phyloP scores from a whole-genome alignment of 2,329 filamentous ascomycete species.

The Metarhizium humberi region DNA sequence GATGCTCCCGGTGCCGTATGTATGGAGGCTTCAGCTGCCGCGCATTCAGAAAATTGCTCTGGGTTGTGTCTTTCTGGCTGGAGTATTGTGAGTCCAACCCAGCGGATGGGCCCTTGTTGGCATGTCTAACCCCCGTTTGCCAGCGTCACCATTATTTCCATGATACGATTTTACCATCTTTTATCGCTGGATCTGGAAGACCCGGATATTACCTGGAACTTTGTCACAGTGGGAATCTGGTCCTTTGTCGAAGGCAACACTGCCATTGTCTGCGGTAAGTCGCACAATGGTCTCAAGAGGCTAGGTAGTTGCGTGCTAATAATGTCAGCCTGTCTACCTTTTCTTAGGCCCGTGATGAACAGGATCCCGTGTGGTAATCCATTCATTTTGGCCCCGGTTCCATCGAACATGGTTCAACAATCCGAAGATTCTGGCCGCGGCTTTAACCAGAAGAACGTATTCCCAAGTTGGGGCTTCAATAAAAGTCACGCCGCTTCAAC shows the following conservation, averaged over 20 bases:
- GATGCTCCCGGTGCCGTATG: slow-evolving; percentile 32
- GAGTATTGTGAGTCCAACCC: slow-evolving; percentile 19
- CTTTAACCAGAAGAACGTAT: not conserved
- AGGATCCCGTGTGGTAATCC: not conserved
- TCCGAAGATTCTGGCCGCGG: not conserved
- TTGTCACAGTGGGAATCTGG: slow-evolving; percentile 23
- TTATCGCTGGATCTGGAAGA: slow-evolving; percentile 3
- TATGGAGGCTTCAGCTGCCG: slow-evolving; percentile 32
- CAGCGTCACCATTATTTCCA: not conserved
- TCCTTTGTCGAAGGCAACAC: slow-evolving; percentile 29
- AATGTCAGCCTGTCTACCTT: not conserved
- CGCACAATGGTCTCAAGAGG: not conserved
- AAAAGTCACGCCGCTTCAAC: not conserved
- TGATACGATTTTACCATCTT: not conserved
- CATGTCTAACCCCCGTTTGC: slow-evolving; percentile 15
- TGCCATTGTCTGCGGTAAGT: slow-evolving; percentile 24
- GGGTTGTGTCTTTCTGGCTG: slow-evolving; percentile 27
- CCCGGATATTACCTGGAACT: slow-evolving; percentile 22
- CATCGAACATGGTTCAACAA: not conserved
- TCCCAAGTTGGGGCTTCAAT: not conserved
- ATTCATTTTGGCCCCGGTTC: not conserved
- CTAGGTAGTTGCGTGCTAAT: not conserved
- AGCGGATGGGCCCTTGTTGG: slow-evolving; percentile 17
- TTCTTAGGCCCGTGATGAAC: not conserved
- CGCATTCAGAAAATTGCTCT: slow-evolving; percentile 25